A percentile compares a stretch with the other conserved stretches of the same genome.
These are phyloP conservation scores for Xylaria sp. DNA, from an alignment of 2,329 filamentous ascomycete genomes.

Conservation along the genomic window DNA sequence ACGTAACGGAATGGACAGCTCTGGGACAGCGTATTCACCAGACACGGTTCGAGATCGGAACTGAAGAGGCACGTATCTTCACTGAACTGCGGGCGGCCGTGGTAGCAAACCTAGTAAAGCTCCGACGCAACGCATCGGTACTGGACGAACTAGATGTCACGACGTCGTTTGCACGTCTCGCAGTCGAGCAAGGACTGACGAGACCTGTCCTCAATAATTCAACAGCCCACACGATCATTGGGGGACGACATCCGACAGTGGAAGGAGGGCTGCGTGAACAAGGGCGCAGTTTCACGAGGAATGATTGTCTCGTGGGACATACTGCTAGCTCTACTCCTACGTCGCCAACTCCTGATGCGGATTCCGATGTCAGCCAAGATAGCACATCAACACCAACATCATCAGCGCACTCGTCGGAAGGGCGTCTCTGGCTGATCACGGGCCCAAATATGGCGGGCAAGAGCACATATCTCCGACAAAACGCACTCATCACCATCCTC, in stretches of 20 bases:
- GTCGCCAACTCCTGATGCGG: conserved; percentile 1
- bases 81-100: conserved; percentile 77
- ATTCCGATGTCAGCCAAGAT: conserved; percentile 58
- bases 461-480: conserved; percentile 94
- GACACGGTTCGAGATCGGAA: conserved; percentile 78
- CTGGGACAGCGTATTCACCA: conserved; percentile 85
- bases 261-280: conserved; percentile 82
- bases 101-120: conserved; percentile 81
- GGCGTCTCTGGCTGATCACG: conserved; percentile 74
- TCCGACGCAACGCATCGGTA: conserved; percentile 89
- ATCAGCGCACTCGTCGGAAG: conserved; percentile 58
- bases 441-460: conserved; percentile 99
- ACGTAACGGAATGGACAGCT: conserved; percentile 83
- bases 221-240: conserved; percentile 75
- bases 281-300: conserved; percentile 83
- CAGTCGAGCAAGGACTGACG: conserved; percentile 76
- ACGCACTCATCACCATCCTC: conserved; percentile 91
- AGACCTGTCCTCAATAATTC: conserved; percentile 76
- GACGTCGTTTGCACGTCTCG: conserved; percentile 84
- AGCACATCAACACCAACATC: conserved; percentile 67
- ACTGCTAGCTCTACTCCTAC: conserved; percentile 64
- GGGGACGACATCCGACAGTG: conserved; percentile 91
- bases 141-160: conserved; percentile 94
- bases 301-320: conserved; percentile 88
- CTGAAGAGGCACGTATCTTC: conserved; percentile 86